Evolutionary conservation across 345 rosid species (phyloP), one percentile per base, ranked within the genome.

Genomic region (Linum lewisii): DNA sequence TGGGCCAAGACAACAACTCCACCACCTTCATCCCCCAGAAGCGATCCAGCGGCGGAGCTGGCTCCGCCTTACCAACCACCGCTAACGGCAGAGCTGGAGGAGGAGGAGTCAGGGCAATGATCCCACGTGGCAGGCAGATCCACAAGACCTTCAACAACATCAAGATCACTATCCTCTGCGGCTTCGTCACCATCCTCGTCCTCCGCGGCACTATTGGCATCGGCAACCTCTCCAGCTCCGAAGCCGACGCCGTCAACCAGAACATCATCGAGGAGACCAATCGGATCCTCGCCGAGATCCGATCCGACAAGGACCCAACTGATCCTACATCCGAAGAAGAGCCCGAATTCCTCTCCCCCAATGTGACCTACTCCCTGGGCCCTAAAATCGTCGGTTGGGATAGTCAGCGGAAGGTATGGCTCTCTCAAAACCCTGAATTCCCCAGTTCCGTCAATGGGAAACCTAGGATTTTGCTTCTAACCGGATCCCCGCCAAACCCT

Each of bases 151-250:
- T 91, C 80, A 86, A 83, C 73, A 88, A 82, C 81, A 75, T 86
- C 54, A 91, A 88, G 78, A 91, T 91, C 84, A 92, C 96, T 0
- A 78, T 91, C 65, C 95, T 87, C 32, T 91, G 98, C 57, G 92
- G 98, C 52, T 86, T 91, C 74, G 91, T 91, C 44, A 88, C 98
- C 32, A 83, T 92, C 44, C 90, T 92, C 65, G 98, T 92, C 73
- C 81, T 92, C 25, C 92, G 95, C 29, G 98, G 96, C 64, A 88
- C 95, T 5, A 84, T 92, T 65, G 98, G 98, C 53, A 79, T 92
- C 13, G 95, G 91, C 24, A 84, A 73, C 71, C 73, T 92, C 58
- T 75, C 88, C 38, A 76, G 73, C 67, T 79, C 95, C 13, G 89
- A 88, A 32, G 83, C 88, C 20, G 96, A 92, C 24, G 87, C 84